Evolutionary conservation across 805 yeast genomes (phyloP), one percentile per base, ranked within the genome.

Genomic region (Maudiozyma serrabonitensis): DNA sequence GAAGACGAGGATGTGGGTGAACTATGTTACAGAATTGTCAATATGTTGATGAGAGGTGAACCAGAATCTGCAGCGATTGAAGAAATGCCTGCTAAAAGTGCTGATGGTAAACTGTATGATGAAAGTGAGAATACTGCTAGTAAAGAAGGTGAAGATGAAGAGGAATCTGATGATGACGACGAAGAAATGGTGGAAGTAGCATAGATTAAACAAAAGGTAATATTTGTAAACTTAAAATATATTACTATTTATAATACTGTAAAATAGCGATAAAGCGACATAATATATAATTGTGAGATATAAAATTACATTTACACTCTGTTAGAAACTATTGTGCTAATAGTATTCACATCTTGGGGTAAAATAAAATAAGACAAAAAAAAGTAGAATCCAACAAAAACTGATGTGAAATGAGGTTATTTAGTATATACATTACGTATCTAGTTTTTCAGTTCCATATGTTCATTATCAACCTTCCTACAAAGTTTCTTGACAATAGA

Each of bases 31-130:
- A 76, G 93, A 63, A 67, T 86, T 40, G 99, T 90, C 21, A 91
- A 91, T 64, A 78, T 88, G 81, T 74, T 91, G 54, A 85, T 86
- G 93, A 80, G 97, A 72, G 97, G 91, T 61, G 97, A 90, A 60
- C 76, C 79, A 35, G 68, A 67, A 31, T 63, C 58, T 3, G 70
- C 63, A 54, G 74, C 69, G 40, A 70, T 72, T 18, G 79, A 77
- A 46, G 81, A 79, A 50, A 50, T 74, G 50, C 68, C 71, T 26
- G 60, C 69, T 23, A 74, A 73, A 34, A 73, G 69, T 52, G 78
- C 72, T 31, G 79, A 77, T 31, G 78, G 74, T 42, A 78, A 70
- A 26, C 78, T 75, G 48, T 62, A 60, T 13, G 57, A 51, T 18
- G 56, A 54, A n/a, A 69, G 61, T 25, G 62, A 58, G 12, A 60